Conservation (phyloP, 169 alveolate genomes). For the Plasmodium knowlesi region DNA sequence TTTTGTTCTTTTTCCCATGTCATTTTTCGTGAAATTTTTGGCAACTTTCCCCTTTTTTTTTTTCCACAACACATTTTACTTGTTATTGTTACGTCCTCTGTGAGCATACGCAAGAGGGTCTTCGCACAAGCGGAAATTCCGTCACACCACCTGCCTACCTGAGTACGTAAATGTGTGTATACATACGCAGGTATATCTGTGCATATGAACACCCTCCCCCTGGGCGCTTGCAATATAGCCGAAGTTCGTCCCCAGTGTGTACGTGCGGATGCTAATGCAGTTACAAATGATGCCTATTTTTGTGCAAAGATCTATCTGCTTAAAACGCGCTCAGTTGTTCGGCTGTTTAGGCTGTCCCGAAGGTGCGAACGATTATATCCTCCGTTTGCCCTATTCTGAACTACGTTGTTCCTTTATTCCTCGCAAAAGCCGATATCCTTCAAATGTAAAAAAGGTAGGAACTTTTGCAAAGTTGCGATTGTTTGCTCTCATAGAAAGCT, state of each 20-base stretch:
- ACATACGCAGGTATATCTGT: not conserved
- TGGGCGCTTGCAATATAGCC: not conserved
- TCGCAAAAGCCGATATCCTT: not conserved
- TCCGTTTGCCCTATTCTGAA: not conserved
- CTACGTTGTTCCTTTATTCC: not conserved
- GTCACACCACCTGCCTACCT: not conserved
- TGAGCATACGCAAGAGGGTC: not conserved
- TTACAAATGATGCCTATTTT: not conserved
- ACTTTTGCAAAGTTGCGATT: not conserved
- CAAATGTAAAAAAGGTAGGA: not conserved
- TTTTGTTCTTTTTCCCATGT: constrained; percentile 73
- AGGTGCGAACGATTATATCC: not conserved
- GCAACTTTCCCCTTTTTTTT: not conserved
- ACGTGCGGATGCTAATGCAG: not conserved
- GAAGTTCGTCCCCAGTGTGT: not conserved
- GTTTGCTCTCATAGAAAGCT: not conserved
- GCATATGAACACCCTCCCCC: not conserved
- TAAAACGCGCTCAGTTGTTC: not conserved
- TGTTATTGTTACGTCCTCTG: not conserved
- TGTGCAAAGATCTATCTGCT: not conserved
- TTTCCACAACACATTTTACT: constrained; percentile 23
- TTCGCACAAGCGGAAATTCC: not conserved
- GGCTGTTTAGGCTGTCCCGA: not conserved
- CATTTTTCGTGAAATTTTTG: constrained; percentile 26
- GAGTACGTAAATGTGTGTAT: not conserved